Evolutionary conservation across 2,329 filamentous ascomycete genomes (phyloP), one percentile per base, ranked within the genome.

Genomic region (Sarocladium oryzae): DNA sequence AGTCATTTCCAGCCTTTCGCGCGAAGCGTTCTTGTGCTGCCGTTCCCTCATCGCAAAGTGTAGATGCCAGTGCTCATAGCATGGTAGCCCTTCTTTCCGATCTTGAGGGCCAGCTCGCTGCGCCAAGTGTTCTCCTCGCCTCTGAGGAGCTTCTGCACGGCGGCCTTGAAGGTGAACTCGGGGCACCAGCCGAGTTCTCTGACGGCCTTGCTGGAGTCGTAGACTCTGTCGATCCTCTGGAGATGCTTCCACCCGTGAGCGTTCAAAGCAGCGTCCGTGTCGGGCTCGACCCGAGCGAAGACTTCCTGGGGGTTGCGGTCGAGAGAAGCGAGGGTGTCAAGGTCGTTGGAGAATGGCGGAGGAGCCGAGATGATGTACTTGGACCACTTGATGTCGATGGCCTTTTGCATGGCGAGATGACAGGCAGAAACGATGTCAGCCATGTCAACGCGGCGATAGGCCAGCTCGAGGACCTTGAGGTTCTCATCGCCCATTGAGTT

Each of bases 381-480:
- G 2, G 61, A 67, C 63, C 67, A 75, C 10, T 58, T 50, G 2
- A 72, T 54, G 2, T 56, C 54, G 2, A 37, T 48, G 1, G 67
- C 70, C 36, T 55, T 63, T 2, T 52, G 28, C 69, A 72, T 66
- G 8, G 65, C 71, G 30, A 66, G 69, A 2, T 66, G 62, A 11
- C 69, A 66, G 0, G 72, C 73, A 2, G 56, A 58, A 4, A 74
- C 73, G 2, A 74, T 64, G 43, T 76, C 73, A 23, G 65, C 63
- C 1, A 76, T 61, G 52, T 76, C 73, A 26, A 65, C 68, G 23
- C 73, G 60, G 3, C 73, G 67, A 46, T 75, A 72, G 0, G 72
- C 66, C 50, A 76, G 61, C 58, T 76, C 73, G n/a, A 73, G 59
- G 6, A 75, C 68, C 55, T 76, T 75, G 37, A 75, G 63, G 54